These are phyloP conservation scores for Fagus crenata DNA, from an alignment of 306 rosid genomes.

Conservation along the genomic window DNA sequence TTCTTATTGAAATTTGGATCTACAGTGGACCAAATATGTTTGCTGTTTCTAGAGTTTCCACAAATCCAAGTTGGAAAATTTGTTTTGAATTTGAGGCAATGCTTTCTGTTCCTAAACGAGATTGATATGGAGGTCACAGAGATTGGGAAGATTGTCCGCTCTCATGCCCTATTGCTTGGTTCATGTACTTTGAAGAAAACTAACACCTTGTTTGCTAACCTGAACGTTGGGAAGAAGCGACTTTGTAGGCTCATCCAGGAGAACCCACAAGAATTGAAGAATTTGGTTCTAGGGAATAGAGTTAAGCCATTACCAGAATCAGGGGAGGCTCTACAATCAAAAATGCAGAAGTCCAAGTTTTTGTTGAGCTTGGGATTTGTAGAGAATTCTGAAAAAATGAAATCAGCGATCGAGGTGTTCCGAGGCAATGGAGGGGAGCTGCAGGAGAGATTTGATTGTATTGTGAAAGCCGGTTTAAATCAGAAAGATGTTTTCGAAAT, in stretches of 20 bases:
- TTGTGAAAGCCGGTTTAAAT: slow-evolving; percentile 69
- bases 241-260: slow-evolving; percentile 48
- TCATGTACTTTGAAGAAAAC: slow-evolving; percentile 53
- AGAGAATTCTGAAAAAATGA: slow-evolving; percentile 49
- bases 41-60: slow-evolving; percentile 59
- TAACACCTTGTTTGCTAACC: slow-evolving; percentile 42
- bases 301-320: slow-evolving; percentile 42
- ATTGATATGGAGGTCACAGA: slow-evolving; percentile 55
- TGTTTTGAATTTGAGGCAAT: slow-evolving; percentile 53
- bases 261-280: slow-evolving; percentile 60
- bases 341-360: slow-evolving; percentile 48
- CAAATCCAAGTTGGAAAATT: slow-evolving; percentile 43
- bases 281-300: slow-evolving; percentile 56
- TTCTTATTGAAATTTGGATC: slow-evolving; percentile 62
- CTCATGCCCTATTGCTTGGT: slow-evolving; percentile 54
- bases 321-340: slow-evolving; percentile 24
- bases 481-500: slow-evolving; percentile 47
- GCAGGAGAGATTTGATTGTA: slow-evolving; percentile 70
- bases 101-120: slow-evolving; percentile 47
- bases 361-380: slow-evolving; percentile 58
- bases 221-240: slow-evolving; percentile 71
- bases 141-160: slow-evolving; percentile 53
- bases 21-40: slow-evolving; percentile 40
- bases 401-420: slow-evolving; percentile 42
- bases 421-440: slow-evolving; percentile 79